phyloP scores from a whole-genome alignment of 495 filamentous ascomycete species.

The Neurospora sp. region DNA sequence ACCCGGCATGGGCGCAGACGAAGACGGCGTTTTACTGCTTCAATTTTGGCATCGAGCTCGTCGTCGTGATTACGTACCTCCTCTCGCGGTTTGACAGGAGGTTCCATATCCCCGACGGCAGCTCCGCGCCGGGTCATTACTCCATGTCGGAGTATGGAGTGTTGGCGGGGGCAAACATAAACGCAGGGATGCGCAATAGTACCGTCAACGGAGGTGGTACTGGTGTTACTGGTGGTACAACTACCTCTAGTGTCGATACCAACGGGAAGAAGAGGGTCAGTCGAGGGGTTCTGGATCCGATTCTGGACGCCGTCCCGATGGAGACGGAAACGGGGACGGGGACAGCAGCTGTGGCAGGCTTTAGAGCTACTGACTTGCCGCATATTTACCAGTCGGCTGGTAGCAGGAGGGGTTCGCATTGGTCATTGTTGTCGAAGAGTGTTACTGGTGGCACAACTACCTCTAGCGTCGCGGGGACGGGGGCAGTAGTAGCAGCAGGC shows the following conservation, averaged over 20 bases:
- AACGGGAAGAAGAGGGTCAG: not conserved
- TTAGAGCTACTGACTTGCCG: not conserved
- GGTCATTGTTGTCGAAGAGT: not conserved
- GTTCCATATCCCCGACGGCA: slow-evolving; percentile 57
- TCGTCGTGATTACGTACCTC: slow-evolving; percentile 55
- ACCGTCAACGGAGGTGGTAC: not conserved
- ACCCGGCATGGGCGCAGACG: slow-evolving; percentile 58
- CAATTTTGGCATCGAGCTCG: slow-evolving; percentile 61
- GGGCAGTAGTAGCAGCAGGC: not conserved
- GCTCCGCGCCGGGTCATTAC: slow-evolving; percentile 31
- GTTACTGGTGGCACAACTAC: no score
- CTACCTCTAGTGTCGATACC: not conserved
- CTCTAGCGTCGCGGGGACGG: no score
- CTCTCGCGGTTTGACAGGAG: slow-evolving; percentile 58
- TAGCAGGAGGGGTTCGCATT: not conserved
- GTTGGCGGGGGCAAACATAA: not conserved
- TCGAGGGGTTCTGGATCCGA: not conserved
- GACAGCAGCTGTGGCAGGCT: not conserved
- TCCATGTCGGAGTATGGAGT: slow-evolving; percentile 10
- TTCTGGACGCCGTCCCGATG: not conserved
- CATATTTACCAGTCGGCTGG: not conserved
- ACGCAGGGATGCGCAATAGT: not conserved
- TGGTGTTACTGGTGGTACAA: not conserved
- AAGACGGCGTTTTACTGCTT: slow-evolving; percentile 73
- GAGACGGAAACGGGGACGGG: not conserved